Evolutionary conservation across 2,329 filamentous ascomycete genomes (phyloP), one percentile per base, ranked within the genome.

Genomic region (Polychaeton citri): DNA sequence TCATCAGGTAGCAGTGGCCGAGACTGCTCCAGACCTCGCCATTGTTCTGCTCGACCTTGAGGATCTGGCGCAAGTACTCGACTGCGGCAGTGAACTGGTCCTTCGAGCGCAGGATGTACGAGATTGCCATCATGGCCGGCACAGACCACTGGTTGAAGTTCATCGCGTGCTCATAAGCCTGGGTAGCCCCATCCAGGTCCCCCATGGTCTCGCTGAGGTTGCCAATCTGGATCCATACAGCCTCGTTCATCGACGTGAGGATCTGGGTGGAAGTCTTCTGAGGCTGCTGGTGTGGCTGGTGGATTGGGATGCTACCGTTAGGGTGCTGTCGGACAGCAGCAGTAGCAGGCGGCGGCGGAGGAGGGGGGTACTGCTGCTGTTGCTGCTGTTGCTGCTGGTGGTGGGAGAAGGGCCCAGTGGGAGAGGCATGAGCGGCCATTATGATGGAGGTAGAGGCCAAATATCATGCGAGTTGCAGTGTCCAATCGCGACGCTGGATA

Each of bases 1-100:
- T 93, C 90, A 98, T 98, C 18, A 98, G 69, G 57, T 88, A 93
- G 63, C 90, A 96, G 59, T 96, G 90, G n/a, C 90, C 88, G 19
- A 96, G 69, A 55, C 86, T 94, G 33, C 88, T 88, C 90, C 88
- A 96, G 31, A 90, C 86, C 59, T 96, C 90, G 40, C 90, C 90
- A 55, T 93, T 95, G 47, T 76, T 79, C 21, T 69, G 73, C 46
- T 98, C 90, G 18, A 96, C 69, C 62, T 94, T 92, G 36, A 95
- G 64, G 40, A 96, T 94, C 42, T 79, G 82, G 51, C 90, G 79
- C 36, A 96, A 71, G 56, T 88, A 96, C 53, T 96, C 88, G 35
- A 95, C 81, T 1, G 90, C 90, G 55, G 90, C 90, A 31, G 82
- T 79, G 50, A 94, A 98, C 31, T 93, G 83, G 58, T 96, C 90